Evolutionary conservation across 176 grass and related monocot species (phyloP), one percentile per base, ranked within the genome.

Genomic region (Urochloa ruziziensis): DNA sequence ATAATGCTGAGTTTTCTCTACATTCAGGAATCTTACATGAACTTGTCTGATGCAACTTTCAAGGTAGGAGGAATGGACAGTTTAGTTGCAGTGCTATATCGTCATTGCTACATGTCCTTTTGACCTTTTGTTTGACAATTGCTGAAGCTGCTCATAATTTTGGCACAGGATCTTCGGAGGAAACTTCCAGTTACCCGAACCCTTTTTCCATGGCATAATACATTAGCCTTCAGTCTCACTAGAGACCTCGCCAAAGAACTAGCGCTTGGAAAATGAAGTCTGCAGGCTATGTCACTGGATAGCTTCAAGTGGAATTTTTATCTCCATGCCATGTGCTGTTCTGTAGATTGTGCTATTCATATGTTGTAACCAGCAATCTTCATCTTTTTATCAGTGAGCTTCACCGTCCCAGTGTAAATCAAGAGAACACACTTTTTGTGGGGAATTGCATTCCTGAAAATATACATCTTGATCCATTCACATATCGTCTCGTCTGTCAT

Each of bases 151-250:
- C 28, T 24, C 16, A 59, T 84, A 51, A 80, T 46, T 65, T 70
- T 18, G 21, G 16, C 34, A 70, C 87, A 99, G 96, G 96, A 99
- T 88, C 89, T 99, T 70, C 86, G 96, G 33, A 94, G 96, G 70
- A 99, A 96, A 84, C 96, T 99, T 87, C 96, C 96, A 24, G 88
- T 99, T 33, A 99, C 93, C 13, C 89, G 96, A 36, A 99, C 93
- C 46, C 91, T 96, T 56, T 99, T 96, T 85, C 96, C 93, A 62
- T 99, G 96, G 96, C 89, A 99, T 30, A 99, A 92, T 73, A 96
- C 96, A 4, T 67, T 84, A 49, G 93, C 92, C 37, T 80, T 99
- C 77, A 96, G 83, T 62, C 87, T 96, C 30, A 96, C 83, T 9
- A 80, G 91, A 83, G 96, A 99, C 60, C 90, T 99, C 18, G 85